Base-by-base conservation (phyloP, 2,329 filamentous ascomycete species). In the Botrytis medusae region DNA sequence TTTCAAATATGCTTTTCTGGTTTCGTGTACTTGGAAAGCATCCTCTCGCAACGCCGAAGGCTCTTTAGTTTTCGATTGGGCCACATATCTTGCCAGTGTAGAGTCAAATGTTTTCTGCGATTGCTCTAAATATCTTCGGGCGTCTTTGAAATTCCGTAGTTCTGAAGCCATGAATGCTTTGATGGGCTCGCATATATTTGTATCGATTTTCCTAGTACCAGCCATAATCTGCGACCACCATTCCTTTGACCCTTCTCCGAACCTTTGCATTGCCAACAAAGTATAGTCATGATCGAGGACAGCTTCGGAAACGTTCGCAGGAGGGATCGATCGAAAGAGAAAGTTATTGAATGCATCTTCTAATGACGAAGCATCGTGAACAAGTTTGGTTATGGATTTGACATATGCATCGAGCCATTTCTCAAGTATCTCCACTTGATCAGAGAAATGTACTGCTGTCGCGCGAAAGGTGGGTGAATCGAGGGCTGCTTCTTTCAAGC, bases 381-480 rank as follows among this genome's bases (percentile, higher is more conserved):
- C 85, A 42, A 93, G 84, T 81, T 87, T 90, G 34, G 86, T 86
- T 12, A 90, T 87, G 22, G 90, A 86, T 81, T 86, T 90, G 74
- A 90, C 83, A 79, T 91, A 93, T 65, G 86, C 87, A 72, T 92
- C 94, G 44, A 99, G 92, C 96, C 96, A 99, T 87, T 89, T 90
- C 83, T 98, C 96, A 74, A 98, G 88, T 72, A 90, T 88, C 77
- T 98, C 96, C 79, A 97, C 89, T 84, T 99, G 95, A 77, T 98
- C 96, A 76, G 90, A 88, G 81, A 97, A 97, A 84, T 98, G 94
- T 64, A 92, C 85, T 60, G 93, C 89, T 34, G 93, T 93, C 64
- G 95, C 93, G 77, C 96, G 93, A 82, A 98, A 98, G 51, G 95
- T 97, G 40, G 96, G 96, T 57, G 95, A 98, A 84, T 99, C 96